Conservation (phyloP, 208 protist genomes). For the Trypanosoma brucei region DNA sequence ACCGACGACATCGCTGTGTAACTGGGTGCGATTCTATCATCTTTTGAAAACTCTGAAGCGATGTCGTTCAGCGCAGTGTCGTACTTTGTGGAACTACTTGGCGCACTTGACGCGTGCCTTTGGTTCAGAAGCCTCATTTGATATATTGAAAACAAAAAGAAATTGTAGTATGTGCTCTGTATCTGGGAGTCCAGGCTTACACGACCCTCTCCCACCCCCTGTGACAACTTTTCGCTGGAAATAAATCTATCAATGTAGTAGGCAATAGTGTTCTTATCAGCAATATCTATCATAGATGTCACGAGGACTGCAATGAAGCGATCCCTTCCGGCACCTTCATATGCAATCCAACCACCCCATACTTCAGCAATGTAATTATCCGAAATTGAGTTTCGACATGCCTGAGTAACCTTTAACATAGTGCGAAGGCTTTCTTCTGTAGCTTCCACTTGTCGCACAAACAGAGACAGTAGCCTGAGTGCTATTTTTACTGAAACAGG, state of each 20-base stretch:
- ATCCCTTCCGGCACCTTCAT: conserved; percentile 24
- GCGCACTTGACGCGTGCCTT: neutral
- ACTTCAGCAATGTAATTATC: conserved; percentile 15
- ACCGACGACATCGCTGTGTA: conserved; percentile 1
- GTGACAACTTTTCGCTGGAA: conserved; percentile 10
- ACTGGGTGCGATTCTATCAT: neutral
- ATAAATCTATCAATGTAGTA: conserved; percentile 25
- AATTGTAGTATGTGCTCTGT: conserved; percentile 21
- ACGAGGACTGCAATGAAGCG: conserved; percentile 21
- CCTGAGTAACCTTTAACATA: conserved; percentile 15
- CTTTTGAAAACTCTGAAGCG: neutral
- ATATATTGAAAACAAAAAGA: conserved; percentile 24
- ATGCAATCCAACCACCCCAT: conserved; percentile 26
- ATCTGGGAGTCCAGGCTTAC: conserved; percentile 2
- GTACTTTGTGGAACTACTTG: neutral
- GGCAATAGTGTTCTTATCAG: conserved; percentile 16
- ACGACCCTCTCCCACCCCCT: conserved; percentile 2
- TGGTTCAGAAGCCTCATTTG: conserved; percentile 21
- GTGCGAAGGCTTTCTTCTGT: conserved; percentile 13
- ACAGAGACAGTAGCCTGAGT: conserved; percentile 13
- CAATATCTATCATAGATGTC: conserved; percentile 13
- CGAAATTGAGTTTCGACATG: conserved; percentile 8
- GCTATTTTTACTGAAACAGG: conserved; percentile 12
- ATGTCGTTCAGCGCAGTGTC: neutral
- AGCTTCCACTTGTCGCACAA: conserved; percentile 9